These are phyloP conservation scores for Pirum gemmata DNA, from an alignment of 78 protist genomes.

Conservation along the genomic window DNA sequence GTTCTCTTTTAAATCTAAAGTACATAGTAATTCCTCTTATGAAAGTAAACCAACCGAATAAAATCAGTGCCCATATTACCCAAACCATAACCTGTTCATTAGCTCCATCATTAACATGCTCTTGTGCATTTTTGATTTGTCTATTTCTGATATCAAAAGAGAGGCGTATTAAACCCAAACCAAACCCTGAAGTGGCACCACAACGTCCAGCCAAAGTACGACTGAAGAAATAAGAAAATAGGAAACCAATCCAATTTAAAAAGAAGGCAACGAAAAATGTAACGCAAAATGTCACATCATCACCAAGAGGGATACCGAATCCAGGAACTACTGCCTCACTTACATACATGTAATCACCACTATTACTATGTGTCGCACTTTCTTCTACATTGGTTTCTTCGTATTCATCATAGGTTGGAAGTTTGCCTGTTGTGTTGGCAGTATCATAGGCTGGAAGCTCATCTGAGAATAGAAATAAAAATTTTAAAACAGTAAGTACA, in stretches of 20 bases:
- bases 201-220: constrained; percentile 44
- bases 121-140: not conserved
- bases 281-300: constrained; percentile 27
- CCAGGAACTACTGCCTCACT: too few species aligned
- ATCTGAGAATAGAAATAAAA: not conserved
- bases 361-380: too few species aligned
- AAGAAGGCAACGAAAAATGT: constrained; percentile 35
- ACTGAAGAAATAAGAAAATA: constrained; percentile 33
- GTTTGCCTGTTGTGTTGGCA: not conserved
- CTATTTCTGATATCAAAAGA: not conserved
- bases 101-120: not conserved
- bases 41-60: constrained; percentile 49
- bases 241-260: constrained; percentile 41
- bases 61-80: constrained; percentile 31
- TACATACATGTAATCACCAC: too few species aligned
- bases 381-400: too few species aligned
- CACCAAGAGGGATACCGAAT: constrained; percentile 30
- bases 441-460: not conserved
- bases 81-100: constrained; percentile 1
- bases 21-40: constrained; percentile 42
- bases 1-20: constrained; percentile 16
- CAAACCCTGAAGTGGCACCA: constrained; percentile 47
- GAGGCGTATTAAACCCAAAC: constrained; percentile 31
- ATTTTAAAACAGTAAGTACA: not conserved
- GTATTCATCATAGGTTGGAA: not conserved